phyloP scores from a whole-genome alignment of 345 rosid species.

The Eucalyptus cloeziana region DNA sequence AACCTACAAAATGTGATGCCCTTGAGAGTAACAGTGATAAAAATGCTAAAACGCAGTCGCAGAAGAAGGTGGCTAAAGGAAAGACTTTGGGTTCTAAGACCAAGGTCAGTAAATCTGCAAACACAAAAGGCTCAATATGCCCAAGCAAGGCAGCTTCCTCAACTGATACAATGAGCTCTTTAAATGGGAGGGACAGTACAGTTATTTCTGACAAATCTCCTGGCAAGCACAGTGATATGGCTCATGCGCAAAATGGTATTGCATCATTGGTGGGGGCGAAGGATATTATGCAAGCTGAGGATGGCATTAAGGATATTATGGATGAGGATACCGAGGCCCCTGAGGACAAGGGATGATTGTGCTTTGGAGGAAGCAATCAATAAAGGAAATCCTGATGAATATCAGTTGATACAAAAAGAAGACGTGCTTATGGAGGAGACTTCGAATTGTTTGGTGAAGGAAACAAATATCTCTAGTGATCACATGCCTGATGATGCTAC shows the following conservation, averaged over 20 bases:
- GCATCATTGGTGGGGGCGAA: conserved; percentile 9
- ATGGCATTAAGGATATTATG: background rate
- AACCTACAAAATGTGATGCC: conserved; percentile 3
- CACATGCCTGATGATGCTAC: background rate
- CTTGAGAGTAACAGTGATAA: conserved; percentile 11
- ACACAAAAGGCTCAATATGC: conserved; percentile 52
- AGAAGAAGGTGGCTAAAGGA: conserved; percentile 33
- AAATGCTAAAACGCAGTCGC: conserved; percentile 8
- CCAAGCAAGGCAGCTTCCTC: conserved; percentile 16
- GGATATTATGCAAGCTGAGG: background rate
- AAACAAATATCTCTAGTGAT: background rate
- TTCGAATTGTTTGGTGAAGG: background rate
- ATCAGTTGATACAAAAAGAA: background rate
- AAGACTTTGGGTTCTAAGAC: conserved; percentile 52
- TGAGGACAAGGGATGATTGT: conserved; percentile 21
- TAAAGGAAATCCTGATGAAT: conserved; percentile 8
- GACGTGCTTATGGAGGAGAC: background rate
- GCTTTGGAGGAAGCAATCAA: conserved; percentile 1
- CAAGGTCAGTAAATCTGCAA: conserved; percentile 20
- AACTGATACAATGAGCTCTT: conserved; percentile 7
- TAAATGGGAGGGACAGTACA: conserved; percentile 5
- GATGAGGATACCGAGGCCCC: conserved; percentile 49
- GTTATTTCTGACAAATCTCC: background rate
- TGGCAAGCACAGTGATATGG: conserved; percentile 1
- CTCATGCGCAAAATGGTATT: conserved; percentile 7